These are phyloP conservation scores for Aspergillus heteromorphus DNA, from an alignment of 495 filamentous ascomycete genomes.

Conservation along the genomic window DNA sequence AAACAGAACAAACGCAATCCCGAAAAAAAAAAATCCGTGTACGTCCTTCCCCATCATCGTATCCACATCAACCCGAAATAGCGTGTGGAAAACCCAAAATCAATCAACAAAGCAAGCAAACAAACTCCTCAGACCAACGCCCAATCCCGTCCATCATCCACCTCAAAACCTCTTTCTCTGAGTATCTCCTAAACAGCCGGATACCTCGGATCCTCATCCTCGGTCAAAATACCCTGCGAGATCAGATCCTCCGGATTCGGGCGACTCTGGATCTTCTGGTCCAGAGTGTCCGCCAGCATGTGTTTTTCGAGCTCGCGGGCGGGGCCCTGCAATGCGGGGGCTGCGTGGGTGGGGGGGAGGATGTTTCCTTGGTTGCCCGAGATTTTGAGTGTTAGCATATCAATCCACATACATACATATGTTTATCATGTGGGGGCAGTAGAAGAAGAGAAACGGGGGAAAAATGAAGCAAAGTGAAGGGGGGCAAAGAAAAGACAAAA, in stretches of 20 bases:
- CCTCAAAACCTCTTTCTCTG: background rate
- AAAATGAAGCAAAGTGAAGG: background rate
- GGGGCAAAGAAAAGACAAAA: slow-evolving; percentile 2
- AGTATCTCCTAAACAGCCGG: slow-evolving; percentile 15
- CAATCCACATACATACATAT: background rate
- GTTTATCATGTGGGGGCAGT: too few relatives aligned
- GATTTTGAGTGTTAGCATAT: slow-evolving; percentile 1
- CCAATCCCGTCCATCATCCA: background rate
- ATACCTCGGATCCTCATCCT: slow-evolving; percentile 46
- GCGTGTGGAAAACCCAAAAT: too few relatives aligned
- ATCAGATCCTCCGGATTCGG: slow-evolving; percentile 71
- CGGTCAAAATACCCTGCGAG: slow-evolving; percentile 67
- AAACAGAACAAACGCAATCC: too few relatives aligned
- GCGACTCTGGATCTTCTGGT: slow-evolving; percentile 72
- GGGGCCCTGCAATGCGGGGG: slow-evolving; percentile 68
- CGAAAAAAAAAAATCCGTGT: too few relatives aligned
- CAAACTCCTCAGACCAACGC: background rate
- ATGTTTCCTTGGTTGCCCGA: slow-evolving; percentile 62
- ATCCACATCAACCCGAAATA: background rate
- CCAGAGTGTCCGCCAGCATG: slow-evolving; percentile 78
- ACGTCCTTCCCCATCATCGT: background rate
- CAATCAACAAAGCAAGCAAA: too few relatives aligned
- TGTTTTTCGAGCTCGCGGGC: slow-evolving; percentile 77
- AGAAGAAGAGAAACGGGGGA: too few relatives aligned
- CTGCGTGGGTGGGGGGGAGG: slow-evolving; percentile 60